Evolutionary conservation across 805 yeast genomes (phyloP), one percentile per base, ranked within the genome.

Genomic region (Priceomyces haplophilus): DNA sequence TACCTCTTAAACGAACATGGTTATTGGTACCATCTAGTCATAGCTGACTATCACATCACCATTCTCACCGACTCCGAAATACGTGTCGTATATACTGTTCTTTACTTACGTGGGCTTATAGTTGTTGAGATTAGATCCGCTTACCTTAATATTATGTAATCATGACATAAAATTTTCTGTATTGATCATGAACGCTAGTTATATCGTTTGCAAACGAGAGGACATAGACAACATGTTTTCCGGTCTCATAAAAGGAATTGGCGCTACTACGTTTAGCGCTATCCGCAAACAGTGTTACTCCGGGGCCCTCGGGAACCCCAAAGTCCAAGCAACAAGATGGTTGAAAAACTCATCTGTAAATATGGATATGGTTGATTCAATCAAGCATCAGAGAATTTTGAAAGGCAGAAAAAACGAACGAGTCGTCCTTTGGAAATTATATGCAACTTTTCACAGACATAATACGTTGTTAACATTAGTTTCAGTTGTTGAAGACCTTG

Each of bases 381-480:
- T 29, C 10, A 24, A 32, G 34, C 21, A 34, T 27, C 40, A 42
- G 30, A 40, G 31, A 30, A 30, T 45, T 6, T 17, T 41, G 21
- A 45, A 45, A 19, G 42, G 42, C 7, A 41, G 42, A 21, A 41
- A 34, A 37, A 55, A 52, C 37, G 61, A 62, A 48, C 51, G 65
- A 62, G 55, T 67, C 18, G 82, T 84, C 20, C 80, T 81, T 55
- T 83, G 88, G 69, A 80, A 85, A 41, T 61, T 91, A 42, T 86
- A 86, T 64, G 88, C 88, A 45, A 67, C 73, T 23, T 90, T 89
- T 67, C 79, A 83, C 42, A 82, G 81, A 58, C 91, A 90, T 69
- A 90, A 90, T 70, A 85, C 96, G 2, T 80, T 82, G 54, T 68
- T 86, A 46, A 84, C 97, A 8, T 73, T 88, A 41, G 78, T 85